phyloP scores from a whole-genome alignment of 176 grass and related monocot genomes.

The Eragrostis nindensis region DNA sequence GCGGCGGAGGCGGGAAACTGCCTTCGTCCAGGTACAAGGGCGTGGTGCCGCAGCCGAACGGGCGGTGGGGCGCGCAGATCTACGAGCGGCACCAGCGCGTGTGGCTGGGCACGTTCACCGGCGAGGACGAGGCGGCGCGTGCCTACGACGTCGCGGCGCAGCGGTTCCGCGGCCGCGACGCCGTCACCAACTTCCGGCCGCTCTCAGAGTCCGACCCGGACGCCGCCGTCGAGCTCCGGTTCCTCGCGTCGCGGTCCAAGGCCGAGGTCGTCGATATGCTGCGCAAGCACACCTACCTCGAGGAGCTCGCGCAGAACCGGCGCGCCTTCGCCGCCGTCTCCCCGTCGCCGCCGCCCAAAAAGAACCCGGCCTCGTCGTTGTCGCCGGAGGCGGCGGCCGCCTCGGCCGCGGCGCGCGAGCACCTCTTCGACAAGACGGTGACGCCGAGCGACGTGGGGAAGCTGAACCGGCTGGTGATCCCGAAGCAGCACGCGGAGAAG shows the following conservation, averaged over 20 bases:
- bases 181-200: slow-evolving; percentile 87
- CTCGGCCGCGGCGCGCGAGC: slow-evolving; percentile 43
- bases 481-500: slow-evolving; percentile 98
- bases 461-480: slow-evolving; percentile 92
- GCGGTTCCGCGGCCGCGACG: slow-evolving; percentile 92
- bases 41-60: slow-evolving; percentile 97
- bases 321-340: slow-evolving; percentile 35
- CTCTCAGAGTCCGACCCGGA: slow-evolving; percentile 54
- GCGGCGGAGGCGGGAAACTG: slow-evolving; percentile 28
- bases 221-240: slow-evolving; percentile 58
- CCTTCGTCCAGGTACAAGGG: slow-evolving; percentile 95
- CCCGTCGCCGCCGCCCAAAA: background rate
- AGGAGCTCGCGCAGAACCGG: slow-evolving; percentile 69
- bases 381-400: background rate
- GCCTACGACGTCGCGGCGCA: slow-evolving; percentile 92
- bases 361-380: background rate
- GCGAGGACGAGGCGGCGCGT: slow-evolving; percentile 68
- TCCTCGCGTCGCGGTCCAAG: slow-evolving; percentile 73
- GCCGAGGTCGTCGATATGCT: slow-evolving; percentile 94
- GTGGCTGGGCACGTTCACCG: slow-evolving; percentile 94
- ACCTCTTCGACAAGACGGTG: slow-evolving; percentile 91
- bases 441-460: slow-evolving; percentile 97
- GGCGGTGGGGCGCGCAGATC: slow-evolving; percentile 98
- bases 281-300: slow-evolving; percentile 89
- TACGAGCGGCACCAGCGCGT: slow-evolving; percentile 98